Evolutionary conservation across 148 eudicot species (phyloP).

Genomic region (Hydrangea macrophylla): DNA sequence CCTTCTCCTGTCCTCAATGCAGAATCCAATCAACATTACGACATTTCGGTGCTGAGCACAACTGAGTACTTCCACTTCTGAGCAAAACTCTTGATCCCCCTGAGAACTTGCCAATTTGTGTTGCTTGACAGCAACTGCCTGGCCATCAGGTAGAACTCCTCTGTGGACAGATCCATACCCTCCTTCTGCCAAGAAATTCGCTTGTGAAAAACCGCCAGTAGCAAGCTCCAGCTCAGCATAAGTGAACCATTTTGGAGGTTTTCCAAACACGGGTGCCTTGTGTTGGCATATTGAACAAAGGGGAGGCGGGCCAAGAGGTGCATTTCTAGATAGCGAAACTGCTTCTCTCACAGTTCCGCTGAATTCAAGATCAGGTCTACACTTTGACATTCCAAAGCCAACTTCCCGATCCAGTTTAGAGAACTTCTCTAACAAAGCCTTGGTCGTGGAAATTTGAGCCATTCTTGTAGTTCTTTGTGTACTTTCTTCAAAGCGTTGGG

Average conservation of each 20-base stretch:
- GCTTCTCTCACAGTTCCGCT: slow-evolving; percentile 74
- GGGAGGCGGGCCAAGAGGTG: slow-evolving; percentile 77
- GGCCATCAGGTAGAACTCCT: slow-evolving; percentile 50
- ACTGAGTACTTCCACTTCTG: slow-evolving; percentile 50
- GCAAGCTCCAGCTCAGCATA: slow-evolving; percentile 88
- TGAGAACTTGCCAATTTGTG: slow-evolving; percentile 51
- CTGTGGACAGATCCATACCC: slow-evolving; percentile 55
- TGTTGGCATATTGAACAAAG: slow-evolving; percentile 87
- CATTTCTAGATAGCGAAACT: slow-evolving; percentile 57
- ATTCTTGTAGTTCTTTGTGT: slow-evolving; percentile 19
- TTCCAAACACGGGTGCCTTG: slow-evolving; percentile 80
- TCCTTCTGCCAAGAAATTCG: slow-evolving; percentile 88
- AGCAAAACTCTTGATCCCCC: slow-evolving; percentile 52
- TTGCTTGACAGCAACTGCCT: slow-evolving; percentile 47
- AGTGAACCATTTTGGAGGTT: slow-evolving; percentile 86
- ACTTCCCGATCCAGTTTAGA: slow-evolving; percentile 53
- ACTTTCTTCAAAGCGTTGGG: slow-evolving; percentile 33
- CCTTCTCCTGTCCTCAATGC: slow-evolving; percentile 43
- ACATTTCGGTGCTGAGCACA: slow-evolving; percentile 54
- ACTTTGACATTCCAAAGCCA: slow-evolving; percentile 41
- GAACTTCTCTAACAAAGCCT: slow-evolving; percentile 42
- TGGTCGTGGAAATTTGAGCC: slow-evolving; percentile 31
- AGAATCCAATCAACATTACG: slow-evolving; percentile 44
- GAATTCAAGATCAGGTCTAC: slow-evolving; percentile 49
- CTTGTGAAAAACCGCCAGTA: slow-evolving; percentile 76